Evolutionary conservation across 2,329 filamentous ascomycete species (phyloP), one percentile per base, ranked within the genome.

Genomic region (Penicillium sp.): DNA sequence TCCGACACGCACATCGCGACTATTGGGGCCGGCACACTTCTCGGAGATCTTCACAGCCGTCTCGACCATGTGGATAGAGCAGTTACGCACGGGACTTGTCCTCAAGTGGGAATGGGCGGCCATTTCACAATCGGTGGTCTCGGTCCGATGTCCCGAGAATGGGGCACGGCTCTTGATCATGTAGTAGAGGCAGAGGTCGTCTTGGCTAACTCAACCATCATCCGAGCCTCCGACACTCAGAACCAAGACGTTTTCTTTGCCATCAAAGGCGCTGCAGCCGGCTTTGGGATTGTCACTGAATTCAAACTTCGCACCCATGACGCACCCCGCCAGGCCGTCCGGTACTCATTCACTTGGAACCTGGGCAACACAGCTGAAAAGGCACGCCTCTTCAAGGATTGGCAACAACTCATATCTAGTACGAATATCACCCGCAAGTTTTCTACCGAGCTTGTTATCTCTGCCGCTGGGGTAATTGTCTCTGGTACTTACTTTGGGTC

Each of bases 401-500:
- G 82, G 82, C 81, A 84, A 51, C 67, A 69, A 1, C 67, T 85
- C 10, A 68, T 80, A 29, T 64, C 72, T 0, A 76, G 83, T 46
- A 75, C 77, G 2, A 60, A 69, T 1, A 69, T 85, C 3, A 78
- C 81, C 51, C 73, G 77, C 32, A 77, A 80, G 14, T 82, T 85
- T 55, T 74, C 78, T 2, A 76, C 74, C 4, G 71, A 80, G 42
- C 76, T 85, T 43, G 71, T 80, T 27, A 67, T 80, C 36, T 70
- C 78, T 27, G 74, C 77, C 18, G 63, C 77, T 0, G 79, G 79
- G 1, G 74, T 74, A 44, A 59, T 81, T 47, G 77, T 85, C 52
- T 77, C 77, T 0, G 81, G 78, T 2, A 81, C 77, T 0, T 85
- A 79, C 56, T 84, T 81, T 56, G 82, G 82, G 8, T 77, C 77